Conservation (phyloP, 2,329 filamentous ascomycete species). For the Penicillium sp. region DNA sequence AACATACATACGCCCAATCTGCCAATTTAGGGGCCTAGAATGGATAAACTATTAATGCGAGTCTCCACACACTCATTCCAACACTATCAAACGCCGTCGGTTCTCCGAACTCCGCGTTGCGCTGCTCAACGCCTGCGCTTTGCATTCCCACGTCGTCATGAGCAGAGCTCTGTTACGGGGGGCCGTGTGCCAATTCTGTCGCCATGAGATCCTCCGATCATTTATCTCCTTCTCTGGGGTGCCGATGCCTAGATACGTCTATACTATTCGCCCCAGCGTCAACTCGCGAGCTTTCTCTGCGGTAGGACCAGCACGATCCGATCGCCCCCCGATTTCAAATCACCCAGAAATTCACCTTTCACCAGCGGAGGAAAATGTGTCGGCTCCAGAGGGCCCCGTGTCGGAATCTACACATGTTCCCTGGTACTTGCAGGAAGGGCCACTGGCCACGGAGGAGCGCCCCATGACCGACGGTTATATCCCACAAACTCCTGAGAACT, state of each 20-base stretch:
- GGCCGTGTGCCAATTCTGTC: slow-evolving; percentile 31
- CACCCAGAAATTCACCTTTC: slow-evolving; percentile 14
- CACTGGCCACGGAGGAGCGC: slow-evolving; percentile 39
- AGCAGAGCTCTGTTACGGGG: slow-evolving; percentile 32
- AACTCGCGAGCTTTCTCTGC: slow-evolving; percentile 27
- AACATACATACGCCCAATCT: no score
- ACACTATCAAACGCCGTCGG: no score
- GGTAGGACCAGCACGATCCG: slow-evolving; percentile 20
- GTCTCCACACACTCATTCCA: no score
- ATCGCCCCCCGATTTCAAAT: slow-evolving; percentile 22
- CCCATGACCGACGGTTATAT: slow-evolving; percentile 55
- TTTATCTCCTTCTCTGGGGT: slow-evolving; percentile 30
- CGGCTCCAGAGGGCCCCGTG: slow-evolving; percentile 1
- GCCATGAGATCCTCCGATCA: slow-evolving; percentile 30
- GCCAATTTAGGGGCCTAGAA: no score
- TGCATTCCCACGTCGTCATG: slow-evolving; percentile 26
- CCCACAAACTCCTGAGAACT: slow-evolving; percentile 62
- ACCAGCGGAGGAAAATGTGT: slow-evolving; percentile 9
- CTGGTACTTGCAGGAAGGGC: slow-evolving; percentile 78
- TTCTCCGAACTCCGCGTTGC: no score
- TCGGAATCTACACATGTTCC: slow-evolving; percentile 48
- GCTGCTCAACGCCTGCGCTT: no score
- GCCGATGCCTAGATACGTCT: slow-evolving; percentile 21
- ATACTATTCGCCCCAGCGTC: slow-evolving; percentile 14
- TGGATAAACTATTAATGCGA: no score